These are phyloP conservation scores for Yamadazyma ubonensis DNA, from an alignment of 805 yeast species.

Conservation along the genomic window DNA sequence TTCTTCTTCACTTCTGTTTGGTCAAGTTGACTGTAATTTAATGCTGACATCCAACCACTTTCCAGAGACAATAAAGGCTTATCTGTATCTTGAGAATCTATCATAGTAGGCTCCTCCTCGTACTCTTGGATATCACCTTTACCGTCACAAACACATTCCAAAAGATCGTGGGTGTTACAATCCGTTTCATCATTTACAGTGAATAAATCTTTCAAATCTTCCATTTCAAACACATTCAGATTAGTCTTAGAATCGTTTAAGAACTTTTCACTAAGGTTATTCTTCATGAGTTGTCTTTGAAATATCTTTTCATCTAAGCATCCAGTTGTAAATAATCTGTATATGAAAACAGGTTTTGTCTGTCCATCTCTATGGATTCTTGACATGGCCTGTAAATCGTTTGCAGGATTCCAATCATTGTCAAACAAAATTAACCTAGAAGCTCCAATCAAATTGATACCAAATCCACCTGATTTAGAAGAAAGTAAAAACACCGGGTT, in stretches of 20 bases:
- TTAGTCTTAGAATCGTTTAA: slow-evolving; percentile 44
- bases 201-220: slow-evolving; percentile 75
- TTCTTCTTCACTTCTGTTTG: slow-evolving; percentile 31
- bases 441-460: slow-evolving; percentile 87
- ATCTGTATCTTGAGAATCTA: not conserved
- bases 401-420: slow-evolving; percentile 96
- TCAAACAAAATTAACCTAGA: slow-evolving; percentile 82
- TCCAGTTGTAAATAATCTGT: slow-evolving; percentile 83
- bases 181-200: slow-evolving; percentile 48
- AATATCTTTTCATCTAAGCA: slow-evolving; percentile 91
- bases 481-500: slow-evolving; percentile 71
- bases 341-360: slow-evolving; percentile 69
- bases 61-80: not conserved
- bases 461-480: slow-evolving; percentile 92
- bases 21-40: slow-evolving; percentile 39
- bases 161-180: slow-evolving; percentile 76
- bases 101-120: not conserved
- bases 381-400: slow-evolving; percentile 94
- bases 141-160: slow-evolving; percentile 63
- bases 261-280: slow-evolving; percentile 72
- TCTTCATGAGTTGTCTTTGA: slow-evolving; percentile 87
- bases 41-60: slow-evolving; percentile 56
- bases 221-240: slow-evolving; percentile 65
- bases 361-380: slow-evolving; percentile 95
- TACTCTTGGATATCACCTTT: slow-evolving; percentile 16